phyloP scores from a whole-genome alignment of 441 rosid species.

The Pelargonium fulgidum region DNA sequence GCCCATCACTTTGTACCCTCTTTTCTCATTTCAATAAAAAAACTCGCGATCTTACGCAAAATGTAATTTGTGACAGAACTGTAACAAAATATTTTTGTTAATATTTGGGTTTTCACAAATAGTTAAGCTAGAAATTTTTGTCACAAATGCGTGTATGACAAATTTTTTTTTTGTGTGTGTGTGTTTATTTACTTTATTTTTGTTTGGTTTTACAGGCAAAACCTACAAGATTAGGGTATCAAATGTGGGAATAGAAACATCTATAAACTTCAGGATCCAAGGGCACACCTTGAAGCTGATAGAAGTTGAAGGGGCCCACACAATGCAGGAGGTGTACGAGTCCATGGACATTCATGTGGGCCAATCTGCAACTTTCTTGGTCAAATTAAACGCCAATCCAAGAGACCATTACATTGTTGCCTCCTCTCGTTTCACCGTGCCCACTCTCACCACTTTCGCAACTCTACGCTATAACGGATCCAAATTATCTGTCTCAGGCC shows the following conservation, averaged over 20 bases:
- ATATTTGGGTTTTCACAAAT: too few relatives aligned
- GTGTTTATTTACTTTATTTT: not conserved
- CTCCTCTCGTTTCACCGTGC: conserved; percentile 64
- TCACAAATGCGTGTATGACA: too few relatives aligned
- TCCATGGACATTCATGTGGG: conserved; percentile 71
- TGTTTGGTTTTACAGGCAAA: conserved; percentile 30
- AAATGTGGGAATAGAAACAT: conserved; percentile 56
- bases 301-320: conserved; percentile 78
- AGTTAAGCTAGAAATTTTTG: too few relatives aligned
- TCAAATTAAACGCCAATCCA: conserved; percentile 29
- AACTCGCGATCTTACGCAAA: too few relatives aligned
- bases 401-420: conserved; percentile 59
- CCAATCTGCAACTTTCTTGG: conserved; percentile 54
- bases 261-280: conserved; percentile 79
- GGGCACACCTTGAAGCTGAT: conserved; percentile 58
- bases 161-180: too few relatives aligned
- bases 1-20: too few relatives aligned
- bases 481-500: conserved; percentile 36
- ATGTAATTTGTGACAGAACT: too few relatives aligned
- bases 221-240: conserved; percentile 58
- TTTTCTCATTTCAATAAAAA: too few relatives aligned
- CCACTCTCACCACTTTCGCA: conserved; percentile 41
- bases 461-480: conserved; percentile 56
- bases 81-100: too few relatives aligned
- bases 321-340: conserved; percentile 49